phyloP scores from a whole-genome alignment of 31 red algal species.

The Porphyra umbilicalis region DNA sequence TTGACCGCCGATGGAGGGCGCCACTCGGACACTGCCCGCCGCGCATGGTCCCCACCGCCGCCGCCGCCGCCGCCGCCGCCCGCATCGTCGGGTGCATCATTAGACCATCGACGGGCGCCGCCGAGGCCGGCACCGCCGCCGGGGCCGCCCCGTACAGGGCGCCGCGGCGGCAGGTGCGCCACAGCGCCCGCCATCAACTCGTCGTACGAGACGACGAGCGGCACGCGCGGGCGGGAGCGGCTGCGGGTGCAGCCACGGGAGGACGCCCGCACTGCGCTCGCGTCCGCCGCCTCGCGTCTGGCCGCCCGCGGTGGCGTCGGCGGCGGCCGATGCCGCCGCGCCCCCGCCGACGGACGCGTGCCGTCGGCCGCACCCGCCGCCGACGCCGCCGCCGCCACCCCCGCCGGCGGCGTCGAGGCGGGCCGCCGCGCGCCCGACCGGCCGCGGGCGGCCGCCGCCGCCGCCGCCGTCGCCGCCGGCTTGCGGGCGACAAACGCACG shows the following conservation, averaged over 20 bases:
- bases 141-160: background rate
- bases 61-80: background rate
- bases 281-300: background rate
- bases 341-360: too few species aligned
- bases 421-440: background rate
- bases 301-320: too few species aligned
- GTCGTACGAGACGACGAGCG: background rate
- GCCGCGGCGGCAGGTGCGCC: background rate
- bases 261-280: background rate
- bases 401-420: background rate
- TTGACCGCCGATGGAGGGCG: background rate
- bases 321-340: too few species aligned
- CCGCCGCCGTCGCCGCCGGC: background rate
- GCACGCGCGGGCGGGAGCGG: background rate
- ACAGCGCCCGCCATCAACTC: background rate
- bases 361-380: background rate
- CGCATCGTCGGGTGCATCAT: too few species aligned
- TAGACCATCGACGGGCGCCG: background rate
- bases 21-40: background rate
- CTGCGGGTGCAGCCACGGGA: background rate
- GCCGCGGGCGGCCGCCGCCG: too few species aligned
- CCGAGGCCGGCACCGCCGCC: background rate
- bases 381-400: too few species aligned
- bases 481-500: background rate
- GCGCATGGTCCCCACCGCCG: background rate